Evolutionary conservation across 345 rosid species (phyloP).

Genomic region (Camelina sativa): DNA sequence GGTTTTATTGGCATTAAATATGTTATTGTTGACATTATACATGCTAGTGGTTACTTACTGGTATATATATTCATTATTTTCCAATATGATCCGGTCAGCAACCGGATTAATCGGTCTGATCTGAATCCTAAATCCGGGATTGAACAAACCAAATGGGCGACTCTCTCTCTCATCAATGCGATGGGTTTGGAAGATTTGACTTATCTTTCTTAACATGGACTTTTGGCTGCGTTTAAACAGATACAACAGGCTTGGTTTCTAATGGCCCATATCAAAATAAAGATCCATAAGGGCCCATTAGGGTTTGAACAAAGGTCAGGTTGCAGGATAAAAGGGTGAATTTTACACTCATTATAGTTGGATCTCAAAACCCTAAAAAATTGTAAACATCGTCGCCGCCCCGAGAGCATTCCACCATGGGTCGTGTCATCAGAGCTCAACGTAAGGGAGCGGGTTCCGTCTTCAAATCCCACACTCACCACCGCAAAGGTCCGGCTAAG

Average conservation of each 20-base stretch:
- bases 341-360: neutral
- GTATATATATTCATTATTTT: neutral
- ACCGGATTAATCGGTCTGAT: neutral
- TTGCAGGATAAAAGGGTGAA: neutral
- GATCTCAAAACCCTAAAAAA: constrained; percentile 31
- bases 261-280: neutral
- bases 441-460: constrained; percentile 82
- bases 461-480: constrained; percentile 77
- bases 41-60: neutral
- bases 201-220: neutral
- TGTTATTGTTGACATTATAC: constrained; percentile 16
- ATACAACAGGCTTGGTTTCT: neutral
- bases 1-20: neutral
- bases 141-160: neutral
- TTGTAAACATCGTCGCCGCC: constrained; percentile 12
- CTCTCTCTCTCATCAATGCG: too few relatives aligned
- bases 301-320: constrained; percentile 8
- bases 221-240: neutral
- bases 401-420: constrained; percentile 48
- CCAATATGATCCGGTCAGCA: too few relatives aligned
- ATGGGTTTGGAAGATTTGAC: neutral
- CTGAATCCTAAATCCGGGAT: neutral
- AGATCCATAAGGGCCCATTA: constrained; percentile 8
- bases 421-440: constrained; percentile 76
- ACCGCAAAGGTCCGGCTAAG: constrained; percentile 77